phyloP scores from a whole-genome alignment of 495 filamentous ascomycete genomes.

The Penicillium ochrochloron region DNA sequence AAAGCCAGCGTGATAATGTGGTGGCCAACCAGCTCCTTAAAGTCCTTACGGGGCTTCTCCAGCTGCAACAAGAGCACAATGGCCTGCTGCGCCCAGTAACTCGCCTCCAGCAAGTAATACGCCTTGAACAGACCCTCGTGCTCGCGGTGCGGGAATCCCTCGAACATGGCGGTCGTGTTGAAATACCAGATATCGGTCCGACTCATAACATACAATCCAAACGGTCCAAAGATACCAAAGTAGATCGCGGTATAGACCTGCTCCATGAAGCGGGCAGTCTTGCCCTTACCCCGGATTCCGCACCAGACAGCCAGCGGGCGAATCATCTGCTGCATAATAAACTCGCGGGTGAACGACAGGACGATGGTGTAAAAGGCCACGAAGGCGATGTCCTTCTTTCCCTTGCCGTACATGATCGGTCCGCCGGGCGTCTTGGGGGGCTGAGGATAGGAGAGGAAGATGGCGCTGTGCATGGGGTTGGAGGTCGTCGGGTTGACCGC shows the following conservation, averaged over 20 bases:
- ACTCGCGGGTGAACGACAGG: slow-evolving; percentile 91
- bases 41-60: slow-evolving; percentile 96
- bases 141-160: slow-evolving; percentile 83
- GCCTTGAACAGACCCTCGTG: slow-evolving; percentile 92
- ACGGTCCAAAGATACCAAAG: slow-evolving; percentile 83
- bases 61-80: slow-evolving; percentile 87
- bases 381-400: slow-evolving; percentile 80
- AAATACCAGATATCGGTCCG: slow-evolving; percentile 96
- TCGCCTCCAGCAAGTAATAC: slow-evolving; percentile 94
- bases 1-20: slow-evolving; percentile 92
- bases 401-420: slow-evolving; percentile 85
- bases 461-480: slow-evolving; percentile 83
- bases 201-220: slow-evolving; percentile 91
- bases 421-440: slow-evolving; percentile 57
- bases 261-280: slow-evolving; percentile 95
- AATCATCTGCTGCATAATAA: slow-evolving; percentile 92
- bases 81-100: slow-evolving; percentile 95
- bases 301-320: slow-evolving; percentile 73
- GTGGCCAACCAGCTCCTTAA: slow-evolving; percentile 91
- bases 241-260: slow-evolving; percentile 98
- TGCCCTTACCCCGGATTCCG: slow-evolving; percentile 74
- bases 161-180: slow-evolving; percentile 90
- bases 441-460: slow-evolving; percentile 92
- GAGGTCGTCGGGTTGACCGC: slow-evolving; percentile 76
- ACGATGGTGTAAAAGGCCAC: slow-evolving; percentile 90